Base-by-base conservation (phyloP, 192 early-diverging fungal genomes). In the Spizellomyces sp. region DNA sequence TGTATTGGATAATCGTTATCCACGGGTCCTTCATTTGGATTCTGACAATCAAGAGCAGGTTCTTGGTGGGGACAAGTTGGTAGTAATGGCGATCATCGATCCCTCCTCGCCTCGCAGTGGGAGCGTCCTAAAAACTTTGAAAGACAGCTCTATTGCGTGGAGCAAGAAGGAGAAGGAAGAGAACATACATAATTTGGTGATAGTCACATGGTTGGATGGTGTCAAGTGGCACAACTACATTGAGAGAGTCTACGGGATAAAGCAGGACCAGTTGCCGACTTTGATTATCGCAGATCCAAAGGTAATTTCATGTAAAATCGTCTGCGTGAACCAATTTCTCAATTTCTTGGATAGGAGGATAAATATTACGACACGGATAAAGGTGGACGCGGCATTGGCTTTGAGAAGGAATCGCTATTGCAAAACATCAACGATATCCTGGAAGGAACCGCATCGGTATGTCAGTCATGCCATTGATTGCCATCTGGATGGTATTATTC, bases 71-170 rank as follows among this genome's bases (percentile, higher is more conserved):
- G 78, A 87, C 19, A 82, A 86, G 56, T 77, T 86, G 58, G 75
- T 94, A 2, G 83, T 92, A 0, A 74, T 96, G 68, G 85, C 79
- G 5, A 66, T 94, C 4, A 74, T 94, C 15, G 85, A 89, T 67
- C 77, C 81, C 7, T 66, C 73, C 42, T 21, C 22, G 6, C n/a
- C 36, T n/a, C 43, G n/a, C 47, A 58, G 60, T 2, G 41, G 55
- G 14, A 17, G 12, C n/a, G 12, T 42, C 48, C 14, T 56, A 44
- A 48, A 56, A 44, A 15, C 14, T 10, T 46, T 77, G 17, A 80
- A 41, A 41, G 55, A 47, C 42, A 50, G 63, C 12, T 55, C 62
- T n/a, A 59, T 46, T 12, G 44, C 5, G 44, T 71, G 68, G 69
- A 45, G 10, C 12, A 55, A 64, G 9, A 52, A 70, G 42, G 68